A percentile compares a stretch with the other conserved stretches of the same genome.
Evolutionary conservation across 2,329 filamentous ascomycete species (phyloP).

Genomic region (Pyrenochaeta sp.): DNA sequence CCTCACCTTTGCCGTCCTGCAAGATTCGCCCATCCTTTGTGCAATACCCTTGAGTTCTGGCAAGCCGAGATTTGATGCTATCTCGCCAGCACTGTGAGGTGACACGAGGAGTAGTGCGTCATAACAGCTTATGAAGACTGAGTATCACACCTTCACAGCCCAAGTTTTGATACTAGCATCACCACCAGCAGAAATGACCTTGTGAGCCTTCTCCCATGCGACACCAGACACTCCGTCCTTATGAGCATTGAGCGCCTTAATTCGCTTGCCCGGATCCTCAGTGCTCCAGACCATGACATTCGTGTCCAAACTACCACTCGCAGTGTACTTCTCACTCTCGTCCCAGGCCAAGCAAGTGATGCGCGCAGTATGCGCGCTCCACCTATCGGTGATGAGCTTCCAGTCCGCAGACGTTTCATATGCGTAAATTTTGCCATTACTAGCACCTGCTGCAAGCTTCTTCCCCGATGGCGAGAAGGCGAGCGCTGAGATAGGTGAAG

Average conservation of each 20-base stretch:
- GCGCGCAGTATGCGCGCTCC: conserved; percentile 75
- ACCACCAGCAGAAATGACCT: conserved; percentile 80
- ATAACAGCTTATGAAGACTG: neutral
- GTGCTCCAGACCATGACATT: conserved; percentile 94
- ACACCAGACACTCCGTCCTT: conserved; percentile 95
- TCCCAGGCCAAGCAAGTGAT: conserved; percentile 81
- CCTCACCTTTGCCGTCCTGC: conserved; percentile 9
- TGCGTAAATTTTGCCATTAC: conserved; percentile 85
- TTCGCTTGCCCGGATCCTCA: conserved; percentile 79
- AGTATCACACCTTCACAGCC: conserved; percentile 53
- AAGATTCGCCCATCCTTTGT: neutral
- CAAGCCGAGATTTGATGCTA: neutral
- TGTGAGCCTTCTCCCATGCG: conserved; percentile 72
- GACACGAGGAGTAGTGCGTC: neutral
- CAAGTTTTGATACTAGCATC: conserved; percentile 94
- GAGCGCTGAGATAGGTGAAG: conserved; percentile 78
- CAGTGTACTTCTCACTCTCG: conserved; percentile 75
- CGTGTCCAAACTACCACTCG: conserved; percentile 87
- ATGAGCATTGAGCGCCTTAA: conserved; percentile 88
- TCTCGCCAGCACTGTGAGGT: neutral
- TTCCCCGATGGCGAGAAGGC: conserved; percentile 82
- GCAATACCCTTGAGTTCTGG: neutral
- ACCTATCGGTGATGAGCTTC: conserved; percentile 80
- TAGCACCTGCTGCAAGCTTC: conserved; percentile 82
- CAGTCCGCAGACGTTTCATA: conserved; percentile 71